Percentiles rank a stretch among this genome's conserved stretches.
phyloP scores from a whole-genome alignment of 129 eudicot genomes.

The Glebionis coronaria region DNA sequence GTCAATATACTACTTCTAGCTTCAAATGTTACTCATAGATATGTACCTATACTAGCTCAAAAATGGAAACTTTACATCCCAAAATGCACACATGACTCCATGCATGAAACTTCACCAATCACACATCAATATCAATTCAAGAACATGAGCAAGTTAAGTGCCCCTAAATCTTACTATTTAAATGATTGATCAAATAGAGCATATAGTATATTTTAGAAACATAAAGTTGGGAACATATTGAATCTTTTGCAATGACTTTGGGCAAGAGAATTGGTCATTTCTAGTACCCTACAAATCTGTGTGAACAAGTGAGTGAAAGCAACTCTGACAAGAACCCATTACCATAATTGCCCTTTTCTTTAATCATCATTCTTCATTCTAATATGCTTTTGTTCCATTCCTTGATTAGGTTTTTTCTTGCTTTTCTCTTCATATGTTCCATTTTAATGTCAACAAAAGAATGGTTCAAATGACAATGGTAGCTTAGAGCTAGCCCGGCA shows the following conservation, averaged over 20 bases:
- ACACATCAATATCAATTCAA: constrained; percentile 16
- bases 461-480: constrained; percentile 16
- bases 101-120: constrained; percentile 7
- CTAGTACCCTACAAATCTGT: constrained; percentile 40
- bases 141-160: constrained; percentile 23
- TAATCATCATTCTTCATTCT: constrained; percentile 25
- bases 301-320: constrained; percentile 38
- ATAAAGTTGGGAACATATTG: constrained; percentile 43
- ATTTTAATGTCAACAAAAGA: constrained; percentile 16
- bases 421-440: constrained; percentile 24
- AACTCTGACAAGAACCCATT: constrained; percentile 40
- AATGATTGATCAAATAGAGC: constrained; percentile 30
- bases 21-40: background rate
- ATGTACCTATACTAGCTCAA: background rate
- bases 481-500: too few species aligned
- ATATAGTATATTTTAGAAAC: constrained; percentile 23
- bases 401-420: constrained; percentile 13
- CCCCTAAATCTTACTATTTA: constrained; percentile 17
- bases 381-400: constrained; percentile 30
- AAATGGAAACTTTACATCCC: constrained; percentile 3
- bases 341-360: constrained; percentile 26
- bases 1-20: background rate
- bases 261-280: constrained; percentile 37
- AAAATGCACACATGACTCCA: constrained; percentile 2
- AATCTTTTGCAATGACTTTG: constrained; percentile 42